Conservation (phyloP, 202 grass and related monocot genomes). For the Saccharum hybrid region DNA sequence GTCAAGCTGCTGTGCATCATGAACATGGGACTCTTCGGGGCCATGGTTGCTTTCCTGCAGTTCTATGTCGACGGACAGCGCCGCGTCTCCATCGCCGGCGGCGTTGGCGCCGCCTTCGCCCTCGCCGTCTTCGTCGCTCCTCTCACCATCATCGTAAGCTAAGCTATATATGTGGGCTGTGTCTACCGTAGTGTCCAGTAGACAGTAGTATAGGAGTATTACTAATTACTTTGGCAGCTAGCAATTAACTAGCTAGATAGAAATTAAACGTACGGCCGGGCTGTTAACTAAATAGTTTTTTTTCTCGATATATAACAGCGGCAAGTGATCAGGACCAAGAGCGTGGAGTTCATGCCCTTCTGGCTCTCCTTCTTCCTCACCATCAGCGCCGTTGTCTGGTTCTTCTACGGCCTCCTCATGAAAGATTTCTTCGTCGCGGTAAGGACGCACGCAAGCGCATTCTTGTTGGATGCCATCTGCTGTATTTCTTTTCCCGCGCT, state of each 20-base stretch:
- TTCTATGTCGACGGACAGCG: constrained; percentile 44
- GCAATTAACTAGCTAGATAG: no score
- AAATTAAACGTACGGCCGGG: no score
- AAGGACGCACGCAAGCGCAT: background rate
- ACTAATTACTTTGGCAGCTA: no score
- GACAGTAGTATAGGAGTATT: no score
- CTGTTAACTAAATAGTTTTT: background rate
- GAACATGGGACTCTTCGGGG: constrained; percentile 60
- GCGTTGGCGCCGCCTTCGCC: constrained; percentile 63
- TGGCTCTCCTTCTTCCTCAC: constrained; percentile 84
- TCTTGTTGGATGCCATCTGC: no score
- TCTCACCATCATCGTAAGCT: constrained; percentile 76
- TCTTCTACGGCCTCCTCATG: constrained; percentile 71
- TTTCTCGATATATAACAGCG: constrained; percentile 41
- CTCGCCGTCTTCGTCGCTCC: constrained; percentile 78
- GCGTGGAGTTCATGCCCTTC: constrained; percentile 93
- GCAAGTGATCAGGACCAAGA: constrained; percentile 84
- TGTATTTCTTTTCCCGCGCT: background rate
- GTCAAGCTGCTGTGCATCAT: constrained; percentile 55
- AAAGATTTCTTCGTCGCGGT: constrained; percentile 75
- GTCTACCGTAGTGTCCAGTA: no score
- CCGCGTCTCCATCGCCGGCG: constrained; percentile 56
- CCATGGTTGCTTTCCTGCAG: constrained; percentile 51
- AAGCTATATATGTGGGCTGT: no score
- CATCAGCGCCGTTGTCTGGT: constrained; percentile 86